Base-by-base conservation (phyloP, 2,329 filamentous ascomycete species). In the Setomelanomma holmii region DNA sequence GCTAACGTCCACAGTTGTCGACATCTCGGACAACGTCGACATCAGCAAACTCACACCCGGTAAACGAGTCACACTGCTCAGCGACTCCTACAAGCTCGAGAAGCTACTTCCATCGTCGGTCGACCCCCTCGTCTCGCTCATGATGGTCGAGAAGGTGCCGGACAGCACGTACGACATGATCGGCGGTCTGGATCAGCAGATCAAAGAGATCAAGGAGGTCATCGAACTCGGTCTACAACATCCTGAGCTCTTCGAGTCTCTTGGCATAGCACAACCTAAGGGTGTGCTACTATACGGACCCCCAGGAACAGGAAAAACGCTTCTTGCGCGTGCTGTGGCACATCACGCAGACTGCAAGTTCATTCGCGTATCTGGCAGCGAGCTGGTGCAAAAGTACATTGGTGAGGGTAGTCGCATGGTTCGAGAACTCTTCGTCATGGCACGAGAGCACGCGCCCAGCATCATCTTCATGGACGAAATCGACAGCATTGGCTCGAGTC, bases 391-490 rank as follows among this genome's bases (percentile, higher is more conserved):
- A 75, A 99, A 99, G 80, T 99, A 99, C 79, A 99, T 99, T 69
- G 95, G 95, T 73, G 95, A 99, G 76, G 95, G 95, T 72, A 95
- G 90, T 67, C 88, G 95, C 67, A 99, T 99, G 95, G 95, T 99
- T 60, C 91, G 95, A 72, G 95, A 99, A 79, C 84, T 99, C 45
- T 99, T 99, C 83, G 90, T 99, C 74, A 99, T 99, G 95, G 95
- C 95, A 22, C 86, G 95, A 78, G 95, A 99, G 75, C 95, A 99
- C 69, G 95, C 95, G 1, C 95, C 95, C 19, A 96, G 91, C 63
- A 99, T 99, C 79, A 99, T 99, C 78, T 99, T 99, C 83, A 99
- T 99, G 95, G 95, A 99, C 76, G 95, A 99, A 78, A 98, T 99
- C 77, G 95, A 99, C 82, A 96, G 91, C 65, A 99, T 99, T 77